phyloP scores from a whole-genome alignment of 495 filamentous ascomycete species.

The Penicillium cataractarum region DNA sequence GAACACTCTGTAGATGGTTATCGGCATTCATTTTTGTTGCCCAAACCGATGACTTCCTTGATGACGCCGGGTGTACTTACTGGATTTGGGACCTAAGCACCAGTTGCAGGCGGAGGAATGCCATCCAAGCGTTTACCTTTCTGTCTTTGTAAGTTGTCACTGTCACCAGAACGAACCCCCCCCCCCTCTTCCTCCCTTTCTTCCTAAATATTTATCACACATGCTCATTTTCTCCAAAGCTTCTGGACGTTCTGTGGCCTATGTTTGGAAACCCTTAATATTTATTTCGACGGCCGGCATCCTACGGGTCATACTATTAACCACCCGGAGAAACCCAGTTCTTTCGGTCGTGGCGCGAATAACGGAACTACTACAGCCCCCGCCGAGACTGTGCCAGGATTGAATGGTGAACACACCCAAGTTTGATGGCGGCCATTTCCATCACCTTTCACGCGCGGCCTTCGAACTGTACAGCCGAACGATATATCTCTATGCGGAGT shows the following conservation, averaged over 20 bases:
- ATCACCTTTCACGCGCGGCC: background rate
- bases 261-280: conserved; percentile 12
- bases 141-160: background rate
- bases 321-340: background rate
- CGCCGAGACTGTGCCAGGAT: background rate
- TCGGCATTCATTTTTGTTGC: conserved; percentile 26
- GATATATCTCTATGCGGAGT: no score
- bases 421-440: background rate
- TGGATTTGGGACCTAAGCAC: background rate
- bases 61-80: background rate
- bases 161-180: no score
- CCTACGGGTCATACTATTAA: background rate
- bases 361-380: background rate
- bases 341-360: background rate
- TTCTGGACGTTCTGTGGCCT: conserved; percentile 13
- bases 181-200: background rate
- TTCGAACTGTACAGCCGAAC: no score
- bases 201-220: no score
- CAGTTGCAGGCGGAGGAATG: background rate
- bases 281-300: conserved; percentile 1
- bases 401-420: background rate
- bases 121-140: conserved; percentile 2
- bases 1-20: conserved; percentile 13
- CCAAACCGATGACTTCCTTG: conserved; percentile 7
- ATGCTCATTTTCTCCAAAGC: no score